Conservation (phyloP, 1,139 yeast genomes). For the Lodderomyces beijingensis region DNA sequence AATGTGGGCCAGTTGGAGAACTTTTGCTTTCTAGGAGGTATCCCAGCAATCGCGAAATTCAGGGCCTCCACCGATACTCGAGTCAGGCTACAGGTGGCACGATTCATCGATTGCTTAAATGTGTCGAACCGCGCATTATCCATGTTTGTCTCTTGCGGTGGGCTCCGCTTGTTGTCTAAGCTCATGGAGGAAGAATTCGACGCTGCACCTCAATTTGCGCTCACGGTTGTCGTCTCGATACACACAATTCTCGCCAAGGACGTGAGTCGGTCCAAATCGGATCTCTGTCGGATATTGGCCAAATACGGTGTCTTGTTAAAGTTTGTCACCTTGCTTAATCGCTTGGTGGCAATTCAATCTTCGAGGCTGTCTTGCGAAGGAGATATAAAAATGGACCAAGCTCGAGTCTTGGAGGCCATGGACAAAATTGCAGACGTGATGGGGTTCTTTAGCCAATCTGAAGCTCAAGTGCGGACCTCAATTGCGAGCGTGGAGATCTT, state of each 20-base stretch:
- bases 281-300: constrained; percentile 51
- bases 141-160: constrained; percentile 56
- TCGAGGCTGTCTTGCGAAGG: too few species aligned
- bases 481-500: constrained; percentile 42
- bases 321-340: constrained; percentile 41
- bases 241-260: constrained; percentile 41
- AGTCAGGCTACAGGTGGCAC: constrained; percentile 42
- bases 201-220: constrained; percentile 40
- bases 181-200: constrained; percentile 55
- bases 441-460: constrained; percentile 40
- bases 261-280: constrained; percentile 46
- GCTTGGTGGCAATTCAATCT: constrained; percentile 15
- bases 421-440: constrained; percentile 38
- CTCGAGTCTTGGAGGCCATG: constrained; percentile 25
- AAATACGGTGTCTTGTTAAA: constrained; percentile 48
- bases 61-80: constrained; percentile 30
- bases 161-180: constrained; percentile 45
- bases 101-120: constrained; percentile 37
- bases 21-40: constrained; percentile 55
- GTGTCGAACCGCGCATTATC: constrained; percentile 39
- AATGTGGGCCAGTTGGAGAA: constrained; percentile 41
- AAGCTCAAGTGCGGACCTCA: constrained; percentile 36
- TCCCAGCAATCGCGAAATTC: constrained; percentile 47
- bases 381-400: constrained; percentile 16
- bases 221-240: constrained; percentile 44